Evolutionary conservation across 768 basidiomycete genomes (phyloP).

Genomic region (Chalciporus sphaerocephalus): DNA sequence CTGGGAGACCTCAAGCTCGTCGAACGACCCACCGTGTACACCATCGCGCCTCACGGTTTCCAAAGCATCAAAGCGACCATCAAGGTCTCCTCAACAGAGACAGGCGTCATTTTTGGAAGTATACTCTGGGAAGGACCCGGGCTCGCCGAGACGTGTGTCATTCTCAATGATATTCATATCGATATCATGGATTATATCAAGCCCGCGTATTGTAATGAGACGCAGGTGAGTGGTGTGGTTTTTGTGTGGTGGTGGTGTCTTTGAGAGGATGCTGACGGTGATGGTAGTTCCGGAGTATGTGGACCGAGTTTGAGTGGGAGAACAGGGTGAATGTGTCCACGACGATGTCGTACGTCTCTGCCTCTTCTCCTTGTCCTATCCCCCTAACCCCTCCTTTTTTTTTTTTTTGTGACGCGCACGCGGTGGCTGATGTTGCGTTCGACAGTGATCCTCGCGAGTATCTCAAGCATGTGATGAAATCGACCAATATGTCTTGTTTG

Average conservation of each 20-base stretch:
- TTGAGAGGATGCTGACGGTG: slow-evolving; percentile 9
- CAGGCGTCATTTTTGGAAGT: slow-evolving; percentile 96
- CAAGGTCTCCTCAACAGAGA: slow-evolving; percentile 97
- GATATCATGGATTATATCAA: slow-evolving; percentile 66
- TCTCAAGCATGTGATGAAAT: slow-evolving; percentile 91
- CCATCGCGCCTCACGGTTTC: slow-evolving; percentile 94
- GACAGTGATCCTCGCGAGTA: slow-evolving; percentile 82
- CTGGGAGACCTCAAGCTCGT: slow-evolving; percentile 96
- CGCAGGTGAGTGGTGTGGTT: slow-evolving; percentile 53
- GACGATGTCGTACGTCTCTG: slow-evolving; percentile 61
- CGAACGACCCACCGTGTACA: slow-evolving; percentile 90
- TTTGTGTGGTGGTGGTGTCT: too few relatives aligned
- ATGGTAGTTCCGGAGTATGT: slow-evolving; percentile 88
- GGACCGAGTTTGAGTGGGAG: slow-evolving; percentile 99
- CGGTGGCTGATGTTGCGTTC: too few relatives aligned
- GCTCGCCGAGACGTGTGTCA: slow-evolving; percentile 85
- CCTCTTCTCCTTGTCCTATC: not conserved
- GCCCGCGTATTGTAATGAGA: slow-evolving; percentile 88
- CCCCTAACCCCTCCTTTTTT: not conserved
- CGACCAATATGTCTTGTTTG: slow-evolving; percentile 96
- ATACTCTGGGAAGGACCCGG: slow-evolving; percentile 94
- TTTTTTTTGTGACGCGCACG: not conserved
- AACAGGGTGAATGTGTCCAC: slow-evolving; percentile 95
- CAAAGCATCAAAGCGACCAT: slow-evolving; percentile 98
- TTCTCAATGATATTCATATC: slow-evolving; percentile 94